phyloP scores from a whole-genome alignment of 106 monocot genomes.

The Posidonia australis region DNA sequence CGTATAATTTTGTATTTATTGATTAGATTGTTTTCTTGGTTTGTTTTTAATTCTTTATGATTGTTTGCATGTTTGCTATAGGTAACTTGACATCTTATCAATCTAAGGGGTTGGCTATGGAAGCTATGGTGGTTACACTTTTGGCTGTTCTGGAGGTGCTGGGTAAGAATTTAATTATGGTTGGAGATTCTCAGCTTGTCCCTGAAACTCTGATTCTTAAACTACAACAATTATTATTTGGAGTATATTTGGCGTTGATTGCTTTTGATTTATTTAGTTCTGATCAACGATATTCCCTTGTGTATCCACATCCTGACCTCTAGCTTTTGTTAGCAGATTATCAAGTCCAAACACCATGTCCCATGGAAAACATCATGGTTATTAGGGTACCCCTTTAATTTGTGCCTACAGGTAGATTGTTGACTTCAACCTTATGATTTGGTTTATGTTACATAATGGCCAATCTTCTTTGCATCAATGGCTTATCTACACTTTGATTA shows the following conservation, averaged over 20 bases:
- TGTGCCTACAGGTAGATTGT: slow-evolving; percentile 61
- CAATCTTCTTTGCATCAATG: not conserved
- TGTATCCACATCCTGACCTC: slow-evolving; percentile 18
- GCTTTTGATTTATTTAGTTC: not conserved
- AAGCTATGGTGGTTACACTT: slow-evolving; percentile 49
- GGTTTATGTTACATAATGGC: slow-evolving; percentile 8
- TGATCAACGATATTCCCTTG: not conserved
- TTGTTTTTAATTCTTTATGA: not conserved
- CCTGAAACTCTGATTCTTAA: not conserved
- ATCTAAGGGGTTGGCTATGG: slow-evolving; percentile 60
- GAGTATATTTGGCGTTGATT: not conserved
- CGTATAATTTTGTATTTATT: no score
- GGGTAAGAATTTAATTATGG: slow-evolving; percentile 40
- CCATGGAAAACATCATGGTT: slow-evolving; percentile 83
- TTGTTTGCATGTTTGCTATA: slow-evolving; percentile 1
- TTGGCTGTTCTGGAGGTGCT: slow-evolving; percentile 55
- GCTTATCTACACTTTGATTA: no score
- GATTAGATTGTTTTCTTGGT: not conserved
- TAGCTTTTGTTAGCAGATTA: slow-evolving; percentile 66
- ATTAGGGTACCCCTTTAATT: slow-evolving; percentile 43
- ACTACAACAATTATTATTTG: not conserved
- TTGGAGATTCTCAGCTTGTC: not conserved
- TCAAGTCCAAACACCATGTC: slow-evolving; percentile 56
- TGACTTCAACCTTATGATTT: slow-evolving; percentile 20
- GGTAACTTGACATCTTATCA: slow-evolving; percentile 12